A percentile compares a stretch with the other conserved stretches of the same genome.
These are phyloP conservation scores for Simmondsia chinensis DNA, from an alignment of 148 eudicot species.

Conservation along the genomic window DNA sequence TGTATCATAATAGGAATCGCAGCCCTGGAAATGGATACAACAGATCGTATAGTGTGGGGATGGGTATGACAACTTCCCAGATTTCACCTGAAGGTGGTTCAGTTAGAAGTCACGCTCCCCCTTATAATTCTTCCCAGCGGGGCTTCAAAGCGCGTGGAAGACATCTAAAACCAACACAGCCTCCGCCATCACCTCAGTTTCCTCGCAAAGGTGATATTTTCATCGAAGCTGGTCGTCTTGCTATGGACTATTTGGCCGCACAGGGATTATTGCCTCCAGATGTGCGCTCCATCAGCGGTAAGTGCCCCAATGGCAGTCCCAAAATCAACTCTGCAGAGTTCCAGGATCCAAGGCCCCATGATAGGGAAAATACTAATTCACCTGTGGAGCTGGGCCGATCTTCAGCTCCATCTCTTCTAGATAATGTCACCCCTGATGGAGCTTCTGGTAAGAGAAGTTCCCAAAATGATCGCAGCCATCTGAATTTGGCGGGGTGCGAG, in stretches of 20 bases:
- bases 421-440: slow-evolving; percentile 23
- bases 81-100: too few species aligned
- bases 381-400: slow-evolving; percentile 21
- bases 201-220: slow-evolving; percentile 50
- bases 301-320: slow-evolving; percentile 40
- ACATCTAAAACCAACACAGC: slow-evolving; percentile 31
- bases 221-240: slow-evolving; percentile 84
- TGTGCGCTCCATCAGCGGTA: slow-evolving; percentile 35
- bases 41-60: slow-evolving; percentile 26
- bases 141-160: too few species aligned
- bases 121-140: too few species aligned
- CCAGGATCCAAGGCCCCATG: slow-evolving; percentile 30
- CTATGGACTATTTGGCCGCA: slow-evolving; percentile 74
- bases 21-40: slow-evolving; percentile 42
- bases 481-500: slow-evolving; percentile 16
- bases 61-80: slow-evolving; percentile 24
- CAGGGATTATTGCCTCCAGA: slow-evolving; percentile 64
- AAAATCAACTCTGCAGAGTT: slow-evolving; percentile 30
- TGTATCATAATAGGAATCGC: too few species aligned
- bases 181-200: slow-evolving; percentile 19
- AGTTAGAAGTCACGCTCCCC: too few species aligned
- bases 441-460: slow-evolving; percentile 33
- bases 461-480: slow-evolving; percentile 25
- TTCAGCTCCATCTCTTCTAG: slow-evolving; percentile 26
- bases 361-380: slow-evolving; percentile 18